Percentiles rank a stretch among this genome's conserved stretches.
phyloP scores from a whole-genome alignment of 768 basidiomycete genomes.

The Krasilnikovozyma curviuscula region DNA sequence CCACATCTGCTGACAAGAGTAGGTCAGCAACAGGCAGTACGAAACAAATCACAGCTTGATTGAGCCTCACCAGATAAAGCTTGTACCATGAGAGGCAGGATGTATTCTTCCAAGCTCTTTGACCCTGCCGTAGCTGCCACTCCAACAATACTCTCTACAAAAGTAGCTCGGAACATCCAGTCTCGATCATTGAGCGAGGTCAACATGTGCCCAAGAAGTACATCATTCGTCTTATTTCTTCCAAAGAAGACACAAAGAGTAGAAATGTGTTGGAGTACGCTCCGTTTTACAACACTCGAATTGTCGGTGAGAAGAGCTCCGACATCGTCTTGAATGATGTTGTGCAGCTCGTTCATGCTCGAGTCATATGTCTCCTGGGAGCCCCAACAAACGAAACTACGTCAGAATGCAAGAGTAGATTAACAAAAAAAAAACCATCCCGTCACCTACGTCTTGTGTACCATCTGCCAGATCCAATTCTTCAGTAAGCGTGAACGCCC shows the following conservation, averaged over 20 bases:
- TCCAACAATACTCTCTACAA: conserved; percentile 88
- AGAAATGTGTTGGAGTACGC: conserved; percentile 68
- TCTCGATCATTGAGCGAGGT: conserved; percentile 64
- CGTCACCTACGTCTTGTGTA: conserved; percentile 1
- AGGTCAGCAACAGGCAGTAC: background rate
- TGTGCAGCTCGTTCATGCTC: conserved; percentile 3
- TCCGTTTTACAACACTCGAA: conserved; percentile 74
- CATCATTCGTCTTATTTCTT: conserved; percentile 80
- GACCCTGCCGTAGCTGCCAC: conserved; percentile 88
- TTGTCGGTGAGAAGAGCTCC: background rate
- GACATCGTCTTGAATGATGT: conserved; percentile 3
- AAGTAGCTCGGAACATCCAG: conserved; percentile 75
- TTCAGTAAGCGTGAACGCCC: background rate
- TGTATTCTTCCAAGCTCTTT: conserved; percentile 82
- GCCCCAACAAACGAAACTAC: background rate
- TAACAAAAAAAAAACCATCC: background rate
- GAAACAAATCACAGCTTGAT: background rate
- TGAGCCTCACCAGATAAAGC: conserved; percentile 58
- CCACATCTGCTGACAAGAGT: conserved; percentile 44
- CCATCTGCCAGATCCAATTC: background rate
- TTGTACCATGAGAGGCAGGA: conserved; percentile 88
- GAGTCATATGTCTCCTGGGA: conserved; percentile 6
- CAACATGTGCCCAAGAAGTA: conserved; percentile 57
- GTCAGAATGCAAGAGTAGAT: background rate
- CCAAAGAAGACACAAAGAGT: conserved; percentile 85